phyloP scores from a whole-genome alignment of 164 flowering plant genomes.

The Umbilicus rupestris region DNA sequence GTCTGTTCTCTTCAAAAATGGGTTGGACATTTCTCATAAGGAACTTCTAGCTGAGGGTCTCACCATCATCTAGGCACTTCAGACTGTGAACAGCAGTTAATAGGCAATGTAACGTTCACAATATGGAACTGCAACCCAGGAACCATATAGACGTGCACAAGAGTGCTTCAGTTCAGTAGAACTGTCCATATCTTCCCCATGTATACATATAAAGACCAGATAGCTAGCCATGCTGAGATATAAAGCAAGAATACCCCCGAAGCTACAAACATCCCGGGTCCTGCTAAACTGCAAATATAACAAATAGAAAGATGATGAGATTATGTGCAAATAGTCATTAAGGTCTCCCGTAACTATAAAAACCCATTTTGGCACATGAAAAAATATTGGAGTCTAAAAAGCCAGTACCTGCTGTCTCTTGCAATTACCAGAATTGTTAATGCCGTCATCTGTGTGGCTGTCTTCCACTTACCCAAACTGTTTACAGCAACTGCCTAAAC shows the following conservation, averaged over 20 bases:
- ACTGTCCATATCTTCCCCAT: constrained; percentile 83
- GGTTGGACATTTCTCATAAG: background rate
- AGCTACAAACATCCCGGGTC: constrained; percentile 41
- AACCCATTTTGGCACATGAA: background rate
- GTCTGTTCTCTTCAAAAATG: background rate
- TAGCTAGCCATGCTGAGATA: constrained; percentile 78
- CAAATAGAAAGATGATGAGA: background rate
- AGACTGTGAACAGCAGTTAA: background rate
- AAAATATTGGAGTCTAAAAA: background rate
- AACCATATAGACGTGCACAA: background rate
- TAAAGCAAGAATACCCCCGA: constrained; percentile 71
- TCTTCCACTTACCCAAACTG: constrained; percentile 96
- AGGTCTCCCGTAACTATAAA: background rate
- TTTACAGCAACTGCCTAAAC: constrained; percentile 94
- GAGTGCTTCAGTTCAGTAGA: constrained; percentile 44
- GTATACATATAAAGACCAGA: constrained; percentile 85
- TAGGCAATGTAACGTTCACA: background rate
- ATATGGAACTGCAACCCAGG: background rate
- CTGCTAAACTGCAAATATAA: constrained; percentile 44
- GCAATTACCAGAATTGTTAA: constrained; percentile 71
- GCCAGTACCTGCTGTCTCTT: constrained; percentile 63
- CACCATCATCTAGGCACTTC: background rate
- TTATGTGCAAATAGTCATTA: background rate
- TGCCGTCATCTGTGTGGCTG: constrained; percentile 91
- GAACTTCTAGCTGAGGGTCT: background rate